Evolutionary conservation across 768 basidiomycete genomes (phyloP).

Genomic region (Paxillus involutus): DNA sequence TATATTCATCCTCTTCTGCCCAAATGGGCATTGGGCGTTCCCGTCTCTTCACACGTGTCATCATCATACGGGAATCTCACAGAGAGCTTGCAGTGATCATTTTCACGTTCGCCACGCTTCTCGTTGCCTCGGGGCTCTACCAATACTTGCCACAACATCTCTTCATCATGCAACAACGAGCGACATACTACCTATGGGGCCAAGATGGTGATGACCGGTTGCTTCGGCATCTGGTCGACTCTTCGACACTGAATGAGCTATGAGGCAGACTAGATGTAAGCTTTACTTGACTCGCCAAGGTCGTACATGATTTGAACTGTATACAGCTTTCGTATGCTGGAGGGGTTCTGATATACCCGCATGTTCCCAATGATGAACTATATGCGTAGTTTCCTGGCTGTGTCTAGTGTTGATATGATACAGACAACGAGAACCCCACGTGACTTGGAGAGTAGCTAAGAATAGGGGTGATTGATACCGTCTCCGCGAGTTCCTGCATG

Average conservation of each 20-base stretch:
- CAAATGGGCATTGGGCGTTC: not conserved
- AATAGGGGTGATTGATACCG: not conserved
- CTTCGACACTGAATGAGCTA: slow-evolving; percentile 29
- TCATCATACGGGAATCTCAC: slow-evolving; percentile 6
- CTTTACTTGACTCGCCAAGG: not conserved
- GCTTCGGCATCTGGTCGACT: slow-evolving; percentile 29
- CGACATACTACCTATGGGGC: slow-evolving; percentile 65
- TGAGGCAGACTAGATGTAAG: slow-evolving; percentile 15
- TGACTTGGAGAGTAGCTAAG: not conserved
- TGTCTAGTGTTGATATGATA: no score
- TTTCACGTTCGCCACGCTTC: slow-evolving; percentile 37
- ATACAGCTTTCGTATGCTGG: slow-evolving; percentile 7
- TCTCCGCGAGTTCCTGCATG: no score
- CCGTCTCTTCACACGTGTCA: slow-evolving; percentile 1
- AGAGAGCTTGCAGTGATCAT: slow-evolving; percentile 38
- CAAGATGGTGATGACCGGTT: slow-evolving; percentile 41
- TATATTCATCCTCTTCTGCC: slow-evolving; percentile 7
- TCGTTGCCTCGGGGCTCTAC: slow-evolving; percentile 52
- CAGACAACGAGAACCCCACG: not conserved
- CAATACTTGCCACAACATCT: slow-evolving; percentile 64
- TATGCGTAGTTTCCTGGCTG: slow-evolving; percentile 11
- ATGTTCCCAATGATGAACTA: slow-evolving; percentile 10
- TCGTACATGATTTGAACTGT: slow-evolving; percentile 4
- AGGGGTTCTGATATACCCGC: not conserved
- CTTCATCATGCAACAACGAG: slow-evolving; percentile 50